These are phyloP conservation scores for Boletus fagicola DNA, from an alignment of 768 basidiomycete species.

Conservation along the genomic window DNA sequence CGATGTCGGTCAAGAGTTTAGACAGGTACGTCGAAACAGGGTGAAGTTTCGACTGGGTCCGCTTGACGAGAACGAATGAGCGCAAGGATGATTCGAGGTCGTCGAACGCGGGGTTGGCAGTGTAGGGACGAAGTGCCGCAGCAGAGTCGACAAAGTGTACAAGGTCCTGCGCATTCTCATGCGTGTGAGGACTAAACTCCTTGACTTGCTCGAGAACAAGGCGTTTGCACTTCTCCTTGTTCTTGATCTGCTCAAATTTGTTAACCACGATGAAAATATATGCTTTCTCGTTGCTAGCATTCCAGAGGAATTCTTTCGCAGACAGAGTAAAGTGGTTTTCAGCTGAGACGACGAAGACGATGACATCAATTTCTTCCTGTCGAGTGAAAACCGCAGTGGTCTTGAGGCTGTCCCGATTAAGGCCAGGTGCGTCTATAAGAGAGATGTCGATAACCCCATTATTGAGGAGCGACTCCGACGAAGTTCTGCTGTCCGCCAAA, in stretches of 20 bases:
- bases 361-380: conserved; percentile 97
- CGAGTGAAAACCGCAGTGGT: conserved; percentile 95
- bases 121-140: conserved; percentile 62
- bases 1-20: conserved; percentile 87
- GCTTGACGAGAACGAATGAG: conserved; percentile 94
- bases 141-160: conserved; percentile 98
- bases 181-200: conserved; percentile 87
- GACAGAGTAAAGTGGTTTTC: conserved; percentile 99
- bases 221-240: conserved; percentile 90
- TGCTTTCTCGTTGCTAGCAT: conserved; percentile 94
- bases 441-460: conserved; percentile 97
- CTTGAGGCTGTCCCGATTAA: conserved; percentile 92
- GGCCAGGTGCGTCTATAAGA: conserved; percentile 96
- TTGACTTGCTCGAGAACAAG: conserved; percentile 92
- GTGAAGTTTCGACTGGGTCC: conserved; percentile 92
- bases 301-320: conserved; percentile 89
- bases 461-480: conserved; percentile 82
- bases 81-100: conserved; percentile 87
- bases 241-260: conserved; percentile 92
- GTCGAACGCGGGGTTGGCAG: conserved; percentile 70
- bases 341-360: conserved; percentile 96
- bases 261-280: conserved; percentile 99
- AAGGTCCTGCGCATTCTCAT: conserved; percentile 86
- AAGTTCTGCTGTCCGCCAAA: conserved; percentile 74
- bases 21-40: conserved; percentile 90